Evolutionary conservation across 208 protist species (phyloP), one percentile per base, ranked within the genome.

Genomic region (Trypanosomatidae sp.): DNA sequence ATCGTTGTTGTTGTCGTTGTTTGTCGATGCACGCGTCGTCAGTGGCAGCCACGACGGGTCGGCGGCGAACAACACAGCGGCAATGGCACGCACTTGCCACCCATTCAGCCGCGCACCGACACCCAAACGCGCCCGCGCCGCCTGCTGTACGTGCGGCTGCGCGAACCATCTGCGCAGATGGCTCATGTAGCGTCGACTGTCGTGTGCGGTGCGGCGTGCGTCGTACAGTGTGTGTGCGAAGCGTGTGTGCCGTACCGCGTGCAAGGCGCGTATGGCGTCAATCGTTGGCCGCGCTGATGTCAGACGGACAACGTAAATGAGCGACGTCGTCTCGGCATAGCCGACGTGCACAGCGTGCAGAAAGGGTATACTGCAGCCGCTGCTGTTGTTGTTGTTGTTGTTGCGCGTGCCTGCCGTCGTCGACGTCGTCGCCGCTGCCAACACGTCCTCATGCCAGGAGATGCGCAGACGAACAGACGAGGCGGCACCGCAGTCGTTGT

Each of bases 221-320:
- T 88, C 58, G 50, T 81, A 78, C 24, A 92, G 42, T 24, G 72
- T 74, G 20, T 26, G 41, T 7, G 66, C 66, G 44, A 92, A 81
- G 13, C 37, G 46, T 18, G 72, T 83, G 11, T 50, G 35, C 19
- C 64, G 43, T 10, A 88, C 63, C 7, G 44, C 37, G 33, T 79
- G 64, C 15, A 92, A 44, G 7, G 78, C 73, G 21, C 52, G 35
- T 19, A 81, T 35, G 27, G 75, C 45, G 21, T 64, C 66, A 42
- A 75, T 41, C 11, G 66, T 48, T 13, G 60, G 49, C 6, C 59
- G 60, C 25, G 87, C 37, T 33, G 75, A 66, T 38, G 30, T 43
- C 39, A 91, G 49, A 30, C 68, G 72, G 23, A 43, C 55, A 4
- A 91, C 18, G 43, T 68, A 87, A 28, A 86, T 71, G 8, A 30